A percentile compares a stretch with the other conserved stretches of the same genome.
Evolutionary conservation across 2,329 filamentous ascomycete genomes (phyloP).

Genomic region (Aspergillus sp.): DNA sequence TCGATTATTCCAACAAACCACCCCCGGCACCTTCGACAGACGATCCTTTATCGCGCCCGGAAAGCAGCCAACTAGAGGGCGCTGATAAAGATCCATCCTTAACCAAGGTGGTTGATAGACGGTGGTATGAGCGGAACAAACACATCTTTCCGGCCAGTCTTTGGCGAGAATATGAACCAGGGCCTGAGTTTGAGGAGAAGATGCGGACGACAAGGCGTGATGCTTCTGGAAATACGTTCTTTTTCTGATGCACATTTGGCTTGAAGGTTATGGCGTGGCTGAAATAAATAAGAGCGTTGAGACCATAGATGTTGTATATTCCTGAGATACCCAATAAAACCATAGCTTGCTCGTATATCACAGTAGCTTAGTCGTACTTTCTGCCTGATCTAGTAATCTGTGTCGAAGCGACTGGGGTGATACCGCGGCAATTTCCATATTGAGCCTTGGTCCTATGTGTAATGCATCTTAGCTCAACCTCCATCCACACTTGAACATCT

Average conservation of each 20-base stretch:
- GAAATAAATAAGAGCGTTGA: conserved; percentile 11
- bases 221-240: conserved; percentile 87
- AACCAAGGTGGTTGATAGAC: conserved; percentile 91
- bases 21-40: conserved; percentile 33
- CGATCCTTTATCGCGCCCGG: conserved; percentile 48
- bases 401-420: neutral
- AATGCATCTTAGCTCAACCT: neutral
- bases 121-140: conserved; percentile 98
- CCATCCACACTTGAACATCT: neutral
- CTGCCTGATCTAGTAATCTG: neutral
- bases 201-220: conserved; percentile 78
- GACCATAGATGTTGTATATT: conserved; percentile 17
- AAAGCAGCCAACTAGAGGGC: conserved; percentile 68
- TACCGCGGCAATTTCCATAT: neutral
- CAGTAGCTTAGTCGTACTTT: too few species aligned
- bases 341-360: neutral
- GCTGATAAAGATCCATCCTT: conserved; percentile 72
- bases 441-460: neutral
- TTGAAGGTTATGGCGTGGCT: neutral
- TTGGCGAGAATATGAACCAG: conserved; percentile 93
- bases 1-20: conserved; percentile 66
- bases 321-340: conserved; percentile 18
- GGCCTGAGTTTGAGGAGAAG: conserved; percentile 67
- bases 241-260: conserved; percentile 56
- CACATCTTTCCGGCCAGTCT: conserved; percentile 96